Conservation (phyloP, 1,284 basidiomycete genomes). For the Phlebopus sp. region DNA sequence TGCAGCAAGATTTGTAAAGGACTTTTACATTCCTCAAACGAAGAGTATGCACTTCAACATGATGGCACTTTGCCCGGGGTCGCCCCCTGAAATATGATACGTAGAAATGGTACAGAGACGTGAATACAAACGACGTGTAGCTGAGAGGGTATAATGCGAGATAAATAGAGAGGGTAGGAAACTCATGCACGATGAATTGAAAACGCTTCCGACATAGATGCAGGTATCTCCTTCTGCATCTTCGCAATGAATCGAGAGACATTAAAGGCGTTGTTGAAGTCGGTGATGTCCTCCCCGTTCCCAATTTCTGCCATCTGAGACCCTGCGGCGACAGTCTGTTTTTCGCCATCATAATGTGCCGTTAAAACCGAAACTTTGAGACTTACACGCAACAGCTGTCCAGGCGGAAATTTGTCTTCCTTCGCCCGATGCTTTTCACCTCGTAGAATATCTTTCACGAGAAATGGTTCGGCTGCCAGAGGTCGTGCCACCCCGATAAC, state of each 20-base stretch:
- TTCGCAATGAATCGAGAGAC: slow-evolving; percentile 31
- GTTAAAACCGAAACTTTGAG: not conserved
- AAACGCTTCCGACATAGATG: slow-evolving; percentile 28
- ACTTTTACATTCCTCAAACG: slow-evolving; percentile 56
- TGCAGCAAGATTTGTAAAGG: slow-evolving; percentile 64
- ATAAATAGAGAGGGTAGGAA: not conserved
- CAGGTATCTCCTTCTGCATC: slow-evolving; percentile 32
- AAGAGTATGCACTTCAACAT: slow-evolving; percentile 60
- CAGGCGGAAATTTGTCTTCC: slow-evolving; percentile 24
- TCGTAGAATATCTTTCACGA: slow-evolving; percentile 37
- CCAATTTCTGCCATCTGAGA: slow-evolving; percentile 33
- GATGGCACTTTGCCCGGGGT: slow-evolving; percentile 40
- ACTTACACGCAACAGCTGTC: slow-evolving; percentile 29
- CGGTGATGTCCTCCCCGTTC: slow-evolving; percentile 32
- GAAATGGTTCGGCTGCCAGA: slow-evolving; percentile 41
- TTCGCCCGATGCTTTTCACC: slow-evolving; percentile 34
- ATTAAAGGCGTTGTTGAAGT: slow-evolving; percentile 31
- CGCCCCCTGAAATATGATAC: slow-evolving; percentile 9
- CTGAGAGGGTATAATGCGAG: not conserved
- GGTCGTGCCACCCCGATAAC: slow-evolving; percentile 47
- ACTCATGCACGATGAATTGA: slow-evolving; percentile 14
- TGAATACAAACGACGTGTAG: not conserved
- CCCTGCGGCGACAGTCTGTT: slow-evolving; percentile 29
- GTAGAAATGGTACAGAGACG: not conserved
- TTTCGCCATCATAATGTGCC: not conserved